These are phyloP conservation scores for Abelmoschus esculentus DNA, from an alignment of 345 rosid genomes.

Conservation along the genomic window DNA sequence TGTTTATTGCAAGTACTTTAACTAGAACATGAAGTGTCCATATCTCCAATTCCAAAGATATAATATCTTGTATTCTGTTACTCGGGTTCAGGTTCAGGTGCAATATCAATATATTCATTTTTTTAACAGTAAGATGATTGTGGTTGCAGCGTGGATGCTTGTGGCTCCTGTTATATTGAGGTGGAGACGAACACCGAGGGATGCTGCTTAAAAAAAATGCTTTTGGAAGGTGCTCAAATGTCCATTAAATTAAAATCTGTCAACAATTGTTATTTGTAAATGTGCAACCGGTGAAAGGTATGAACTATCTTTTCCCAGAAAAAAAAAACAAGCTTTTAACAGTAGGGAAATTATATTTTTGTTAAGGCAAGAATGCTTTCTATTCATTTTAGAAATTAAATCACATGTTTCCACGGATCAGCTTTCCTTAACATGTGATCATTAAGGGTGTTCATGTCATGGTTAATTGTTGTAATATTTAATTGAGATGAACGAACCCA, in stretches of 20 bases:
- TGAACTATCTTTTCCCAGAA: background rate
- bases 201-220: conserved; percentile 18
- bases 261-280: conserved; percentile 10
- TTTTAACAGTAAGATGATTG: background rate
- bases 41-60: too few species aligned
- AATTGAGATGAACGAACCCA: too few species aligned
- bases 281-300: background rate
- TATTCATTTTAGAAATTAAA: too few species aligned
- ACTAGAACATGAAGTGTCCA: too few species aligned
- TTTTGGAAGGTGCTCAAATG: background rate
- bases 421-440: background rate
- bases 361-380: background rate
- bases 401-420: too few species aligned
- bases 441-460: too few species aligned
- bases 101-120: background rate
- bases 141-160: conserved; percentile 81
- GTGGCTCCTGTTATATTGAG: conserved; percentile 64
- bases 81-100: background rate
- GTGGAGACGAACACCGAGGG: conserved; percentile 32
- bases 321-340: background rate
- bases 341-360: background rate
- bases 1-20: too few species aligned
- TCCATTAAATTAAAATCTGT: conserved; percentile 1
- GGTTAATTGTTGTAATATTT: too few species aligned
- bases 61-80: background rate